These are phyloP conservation scores for Cladosporium sphaerospermum DNA, from an alignment of 2,329 filamentous ascomycete species.

Conservation along the genomic window DNA sequence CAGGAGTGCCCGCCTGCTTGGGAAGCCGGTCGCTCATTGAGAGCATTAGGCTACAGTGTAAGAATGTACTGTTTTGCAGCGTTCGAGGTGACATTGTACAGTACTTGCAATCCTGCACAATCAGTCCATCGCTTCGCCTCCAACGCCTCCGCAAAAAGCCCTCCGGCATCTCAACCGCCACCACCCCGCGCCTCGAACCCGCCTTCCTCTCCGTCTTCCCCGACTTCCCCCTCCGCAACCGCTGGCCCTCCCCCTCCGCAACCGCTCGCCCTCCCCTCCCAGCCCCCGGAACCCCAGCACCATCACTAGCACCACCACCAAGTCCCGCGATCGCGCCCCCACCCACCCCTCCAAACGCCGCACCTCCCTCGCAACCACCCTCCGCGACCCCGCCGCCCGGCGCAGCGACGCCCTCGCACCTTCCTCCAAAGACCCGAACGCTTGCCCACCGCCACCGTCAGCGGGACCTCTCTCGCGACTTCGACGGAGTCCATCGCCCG, in stretches of 20 bases:
- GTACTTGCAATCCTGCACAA: no score
- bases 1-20: no score
- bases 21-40: no score
- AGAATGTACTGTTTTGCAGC: no score
- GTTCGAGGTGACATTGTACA: no score
- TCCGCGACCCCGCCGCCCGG: conserved; percentile 21
- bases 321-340: conserved; percentile 23
- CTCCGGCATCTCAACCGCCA: conserved; percentile 41
- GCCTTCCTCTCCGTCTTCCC: conserved; percentile 24
- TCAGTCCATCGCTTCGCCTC: conserved; percentile 18
- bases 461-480: conserved; percentile 37
- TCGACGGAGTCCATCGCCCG: conserved; percentile 54
- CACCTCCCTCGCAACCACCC: conserved; percentile 1
- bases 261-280: no score
- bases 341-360: conserved; percentile 24
- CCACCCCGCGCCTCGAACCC: conserved; percentile 40
- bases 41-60: no score
- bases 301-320: no score
- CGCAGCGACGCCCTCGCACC: not conserved
- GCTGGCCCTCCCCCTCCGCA: conserved; percentile 34
- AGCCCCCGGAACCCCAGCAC: conserved; percentile 27
- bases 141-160: conserved; percentile 48
- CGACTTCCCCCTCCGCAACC: conserved; percentile 8
- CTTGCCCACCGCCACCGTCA: conserved; percentile 34
- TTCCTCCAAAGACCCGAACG: conserved; percentile 19